phyloP scores from a whole-genome alignment of 129 eudicot species.

The Flaveria ramosissima region DNA sequence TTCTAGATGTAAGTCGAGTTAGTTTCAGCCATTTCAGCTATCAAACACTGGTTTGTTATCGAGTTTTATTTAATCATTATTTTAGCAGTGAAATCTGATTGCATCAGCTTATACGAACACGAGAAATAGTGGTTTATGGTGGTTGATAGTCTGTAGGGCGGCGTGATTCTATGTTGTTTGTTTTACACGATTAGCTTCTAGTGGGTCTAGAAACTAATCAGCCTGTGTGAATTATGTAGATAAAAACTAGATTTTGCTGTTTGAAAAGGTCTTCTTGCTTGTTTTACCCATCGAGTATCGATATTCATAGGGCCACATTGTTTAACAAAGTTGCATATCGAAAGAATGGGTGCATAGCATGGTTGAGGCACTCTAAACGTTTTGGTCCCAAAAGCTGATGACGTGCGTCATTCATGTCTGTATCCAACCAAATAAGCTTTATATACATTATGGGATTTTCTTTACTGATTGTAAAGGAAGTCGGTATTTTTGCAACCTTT shows the following conservation, averaged over 20 bases:
- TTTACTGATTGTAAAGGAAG: too few species aligned
- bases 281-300: too few species aligned
- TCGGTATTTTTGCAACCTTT: too few species aligned
- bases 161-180: slow-evolving; percentile 18
- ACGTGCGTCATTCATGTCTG: too few species aligned
- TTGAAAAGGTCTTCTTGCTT: slow-evolving; percentile 1
- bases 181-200: slow-evolving; percentile 29
- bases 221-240: slow-evolving; percentile 35
- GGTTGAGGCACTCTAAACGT: too few species aligned
- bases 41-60: slow-evolving; percentile 14
- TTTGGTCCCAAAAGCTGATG: too few species aligned
- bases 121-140: slow-evolving; percentile 24
- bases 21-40: slow-evolving; percentile 7
- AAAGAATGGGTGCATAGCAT: too few species aligned
- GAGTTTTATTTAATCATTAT: slow-evolving; percentile 12
- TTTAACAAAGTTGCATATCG: background rate
- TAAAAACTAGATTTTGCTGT: slow-evolving; percentile 23
- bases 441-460: too few species aligned
- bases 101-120: slow-evolving; percentile 16
- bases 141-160: slow-evolving; percentile 19
- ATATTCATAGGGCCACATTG: background rate
- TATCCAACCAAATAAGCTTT: too few species aligned
- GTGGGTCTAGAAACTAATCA: background rate
- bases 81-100: slow-evolving; percentile 12
- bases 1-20: slow-evolving; percentile 1